Conservation (phyloP, 2,329 filamentous ascomycete species). For the Talaromyces rugulosus region DNA sequence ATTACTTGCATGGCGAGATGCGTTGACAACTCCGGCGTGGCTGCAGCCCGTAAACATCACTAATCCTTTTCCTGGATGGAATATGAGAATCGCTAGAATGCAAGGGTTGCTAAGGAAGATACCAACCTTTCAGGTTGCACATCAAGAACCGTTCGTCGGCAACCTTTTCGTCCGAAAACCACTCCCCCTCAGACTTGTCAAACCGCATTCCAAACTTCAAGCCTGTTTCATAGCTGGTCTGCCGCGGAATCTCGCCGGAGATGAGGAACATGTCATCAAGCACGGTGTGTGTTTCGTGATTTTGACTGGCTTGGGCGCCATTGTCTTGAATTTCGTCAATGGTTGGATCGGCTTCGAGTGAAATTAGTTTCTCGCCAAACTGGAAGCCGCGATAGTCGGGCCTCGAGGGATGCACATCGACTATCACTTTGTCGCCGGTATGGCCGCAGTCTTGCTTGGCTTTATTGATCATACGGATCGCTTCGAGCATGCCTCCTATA, state of each 20-base stretch:
- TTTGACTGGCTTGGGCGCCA: constrained; percentile 39
- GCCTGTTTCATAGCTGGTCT: constrained; percentile 48
- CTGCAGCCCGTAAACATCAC: constrained; percentile 56
- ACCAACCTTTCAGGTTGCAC: constrained; percentile 49
- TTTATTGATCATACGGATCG: constrained; percentile 46
- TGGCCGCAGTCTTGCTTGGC: constrained; percentile 29
- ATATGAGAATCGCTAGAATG: background rate
- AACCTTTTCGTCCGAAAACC: constrained; percentile 49
- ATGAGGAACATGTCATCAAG: constrained; percentile 50
- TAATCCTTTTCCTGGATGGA: constrained; percentile 43
- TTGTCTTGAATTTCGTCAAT: constrained; percentile 45
- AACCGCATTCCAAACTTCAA: constrained; percentile 45
- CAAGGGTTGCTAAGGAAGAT: background rate
- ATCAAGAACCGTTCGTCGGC: constrained; percentile 52
- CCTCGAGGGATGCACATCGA: constrained; percentile 52
- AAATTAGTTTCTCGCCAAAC: constrained; percentile 39
- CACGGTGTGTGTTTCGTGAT: constrained; percentile 40
- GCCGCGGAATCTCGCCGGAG: constrained; percentile 51
- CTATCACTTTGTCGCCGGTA: constrained; percentile 27
- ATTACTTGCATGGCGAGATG: constrained; percentile 43
- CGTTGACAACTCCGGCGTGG: constrained; percentile 54
- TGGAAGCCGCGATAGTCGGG: constrained; percentile 49
- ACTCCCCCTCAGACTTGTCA: constrained; percentile 34
- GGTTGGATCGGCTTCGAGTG: constrained; percentile 50
- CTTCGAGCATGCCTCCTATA: constrained; percentile 47